phyloP scores from a whole-genome alignment of 495 filamentous ascomycete genomes.

The Barbatosphaeria neglecta region DNA sequence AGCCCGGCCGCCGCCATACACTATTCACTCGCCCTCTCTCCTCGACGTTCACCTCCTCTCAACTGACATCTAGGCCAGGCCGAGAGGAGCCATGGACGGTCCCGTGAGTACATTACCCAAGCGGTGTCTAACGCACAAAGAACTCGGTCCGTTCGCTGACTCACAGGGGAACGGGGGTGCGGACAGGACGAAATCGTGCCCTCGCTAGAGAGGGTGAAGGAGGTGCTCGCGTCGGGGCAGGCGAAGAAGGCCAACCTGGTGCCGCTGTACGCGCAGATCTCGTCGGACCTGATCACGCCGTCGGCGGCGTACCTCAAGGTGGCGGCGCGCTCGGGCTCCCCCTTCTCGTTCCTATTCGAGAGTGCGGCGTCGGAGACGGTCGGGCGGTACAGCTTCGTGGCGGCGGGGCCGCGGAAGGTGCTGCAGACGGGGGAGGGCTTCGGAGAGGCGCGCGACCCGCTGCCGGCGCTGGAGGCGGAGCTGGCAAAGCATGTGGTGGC shows the following conservation, averaged over 20 bases:
- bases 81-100: neutral
- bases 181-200: slow-evolving; percentile 15
- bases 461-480: slow-evolving; percentile 69
- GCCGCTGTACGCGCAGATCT: slow-evolving; percentile 73
- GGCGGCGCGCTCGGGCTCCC: slow-evolving; percentile 54
- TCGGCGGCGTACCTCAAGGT: slow-evolving; percentile 86
- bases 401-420: slow-evolving; percentile 76
- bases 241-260: slow-evolving; percentile 55
- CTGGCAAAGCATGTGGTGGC: slow-evolving; percentile 66
- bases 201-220: slow-evolving; percentile 17
- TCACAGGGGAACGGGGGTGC: no score
- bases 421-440: slow-evolving; percentile 80
- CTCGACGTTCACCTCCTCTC: no score
- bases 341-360: slow-evolving; percentile 81
- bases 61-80: no score
- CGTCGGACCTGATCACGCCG: slow-evolving; percentile 85
- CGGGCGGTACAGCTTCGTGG: slow-evolving; percentile 89
- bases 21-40: no score
- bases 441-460: slow-evolving; percentile 70
- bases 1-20: no score
- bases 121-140: no score
- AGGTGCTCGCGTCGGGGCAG: slow-evolving; percentile 10
- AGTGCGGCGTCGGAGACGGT: slow-evolving; percentile 88
- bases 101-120: slow-evolving; percentile 2
- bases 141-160: no score